Evolutionary conservation across 108 stramenopile genomes (phyloP).

Genomic region (Skeletonema potamos): DNA sequence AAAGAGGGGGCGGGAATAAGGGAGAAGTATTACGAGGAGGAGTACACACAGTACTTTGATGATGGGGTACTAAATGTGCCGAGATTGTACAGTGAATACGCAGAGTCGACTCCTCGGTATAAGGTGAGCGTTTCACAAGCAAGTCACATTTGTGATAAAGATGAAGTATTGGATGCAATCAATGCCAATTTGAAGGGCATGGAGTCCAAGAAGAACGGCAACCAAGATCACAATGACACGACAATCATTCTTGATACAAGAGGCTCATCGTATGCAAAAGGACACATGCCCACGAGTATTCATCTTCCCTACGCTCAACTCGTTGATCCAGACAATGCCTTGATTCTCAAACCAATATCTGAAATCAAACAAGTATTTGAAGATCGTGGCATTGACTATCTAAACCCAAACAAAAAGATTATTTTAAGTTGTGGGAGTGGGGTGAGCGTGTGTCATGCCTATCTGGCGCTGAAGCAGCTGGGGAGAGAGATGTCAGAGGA

Average conservation of each 20-base stretch:
- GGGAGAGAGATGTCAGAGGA: conserved; percentile 53
- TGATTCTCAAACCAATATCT: conserved; percentile 49
- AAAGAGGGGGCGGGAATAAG: not conserved
- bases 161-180: conserved; percentile 41
- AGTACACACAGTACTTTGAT: conserved; percentile 29
- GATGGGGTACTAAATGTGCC: conserved; percentile 24
- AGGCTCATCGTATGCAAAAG: conserved; percentile 54
- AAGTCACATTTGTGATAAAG: conserved; percentile 35
- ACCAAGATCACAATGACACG: conserved; percentile 11
- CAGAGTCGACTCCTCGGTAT: conserved; percentile 44
- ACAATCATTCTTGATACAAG: conserved; percentile 69
- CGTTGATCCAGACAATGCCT: conserved; percentile 47
- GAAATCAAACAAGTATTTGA: conserved; percentile 51
- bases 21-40: conserved; percentile 12
- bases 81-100: conserved; percentile 30
- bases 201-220: not conserved
- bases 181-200: conserved; percentile 9
- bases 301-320: conserved; percentile 66
- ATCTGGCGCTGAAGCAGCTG: conserved; percentile 62
- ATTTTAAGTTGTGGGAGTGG: conserved; percentile 79
- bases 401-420: conserved; percentile 37
- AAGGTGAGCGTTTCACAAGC: conserved; percentile 41
- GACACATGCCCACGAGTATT: conserved; percentile 76
- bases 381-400: conserved; percentile 49
- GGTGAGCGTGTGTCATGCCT: conserved; percentile 69